These are phyloP conservation scores for Petrea volubilis DNA, from an alignment of 257 asterid genomes.

Conservation along the genomic window DNA sequence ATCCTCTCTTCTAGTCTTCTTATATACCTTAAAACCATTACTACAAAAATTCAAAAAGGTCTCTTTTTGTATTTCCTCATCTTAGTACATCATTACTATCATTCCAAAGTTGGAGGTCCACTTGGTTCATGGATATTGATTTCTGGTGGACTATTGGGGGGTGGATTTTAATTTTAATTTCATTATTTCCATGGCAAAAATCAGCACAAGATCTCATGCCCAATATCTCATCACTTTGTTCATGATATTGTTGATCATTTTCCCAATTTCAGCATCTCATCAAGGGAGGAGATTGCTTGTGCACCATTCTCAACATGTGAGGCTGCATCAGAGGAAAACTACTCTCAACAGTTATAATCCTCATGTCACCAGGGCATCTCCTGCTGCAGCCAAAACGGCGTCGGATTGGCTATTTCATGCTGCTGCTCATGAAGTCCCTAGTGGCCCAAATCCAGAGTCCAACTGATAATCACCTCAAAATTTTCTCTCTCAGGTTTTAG, in stretches of 20 bases:
- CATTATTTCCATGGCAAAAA: constrained; percentile 67
- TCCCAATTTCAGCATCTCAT: constrained; percentile 23
- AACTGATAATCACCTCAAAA: constrained; percentile 35
- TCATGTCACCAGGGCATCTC: not conserved
- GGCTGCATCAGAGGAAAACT: constrained; percentile 21
- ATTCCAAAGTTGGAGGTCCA: constrained; percentile 48
- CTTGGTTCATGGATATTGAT: constrained; percentile 85
- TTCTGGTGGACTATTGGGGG: constrained; percentile 60
- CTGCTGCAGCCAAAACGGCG: not conserved
- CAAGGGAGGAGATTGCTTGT: constrained; percentile 26
- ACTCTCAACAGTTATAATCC: not conserved
- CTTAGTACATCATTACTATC: constrained; percentile 5
- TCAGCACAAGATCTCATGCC: constrained; percentile 24
- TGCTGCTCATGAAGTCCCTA: constrained; percentile 83
- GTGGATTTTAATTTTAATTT: constrained; percentile 39
- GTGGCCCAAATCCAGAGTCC: constrained; percentile 90
- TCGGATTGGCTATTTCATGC: constrained; percentile 32
- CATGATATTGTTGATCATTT: constrained; percentile 32
- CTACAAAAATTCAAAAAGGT: not conserved
- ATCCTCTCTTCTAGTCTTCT: constrained; percentile 19
- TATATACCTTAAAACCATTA: constrained; percentile 5
- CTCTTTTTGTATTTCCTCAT: not conserved
- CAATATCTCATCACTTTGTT: constrained; percentile 26
- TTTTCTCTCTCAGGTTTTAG: constrained; percentile 26
- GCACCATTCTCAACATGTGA: constrained; percentile 24